Conservation (phyloP, 2,329 filamentous ascomycete genomes). For the Trichoderma arundinaceum region DNA sequence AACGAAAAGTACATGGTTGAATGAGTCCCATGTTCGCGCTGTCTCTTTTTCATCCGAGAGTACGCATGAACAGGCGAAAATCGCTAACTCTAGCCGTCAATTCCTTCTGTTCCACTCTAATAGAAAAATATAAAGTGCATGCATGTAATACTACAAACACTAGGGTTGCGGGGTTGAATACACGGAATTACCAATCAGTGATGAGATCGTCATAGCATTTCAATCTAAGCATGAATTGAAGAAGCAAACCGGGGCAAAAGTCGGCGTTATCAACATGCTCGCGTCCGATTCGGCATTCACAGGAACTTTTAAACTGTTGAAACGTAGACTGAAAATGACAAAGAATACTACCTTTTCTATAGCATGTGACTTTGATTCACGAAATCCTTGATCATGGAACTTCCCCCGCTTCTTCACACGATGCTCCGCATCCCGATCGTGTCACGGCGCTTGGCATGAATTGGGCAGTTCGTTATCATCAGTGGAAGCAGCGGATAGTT, state of each 20-base stretch:
- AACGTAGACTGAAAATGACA: background rate
- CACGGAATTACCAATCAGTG: background rate
- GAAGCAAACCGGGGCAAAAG: background rate
- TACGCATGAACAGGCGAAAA: background rate
- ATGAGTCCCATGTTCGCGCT: background rate
- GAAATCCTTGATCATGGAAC: background rate
- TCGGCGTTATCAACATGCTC: background rate
- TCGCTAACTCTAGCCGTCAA: background rate
- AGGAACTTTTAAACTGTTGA: background rate
- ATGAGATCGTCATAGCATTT: constrained; percentile 2
- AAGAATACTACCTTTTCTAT: constrained; percentile 5
- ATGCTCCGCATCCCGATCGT: constrained; percentile 14
- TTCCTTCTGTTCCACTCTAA: background rate
- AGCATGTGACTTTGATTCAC: background rate
- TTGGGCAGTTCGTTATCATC: constrained; percentile 16
- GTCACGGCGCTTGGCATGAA: constrained; percentile 27
- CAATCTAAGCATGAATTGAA: background rate
- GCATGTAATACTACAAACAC: background rate
- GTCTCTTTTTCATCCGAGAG: background rate
- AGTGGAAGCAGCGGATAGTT: constrained; percentile 14
- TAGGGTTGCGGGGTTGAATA: constrained; percentile 3
- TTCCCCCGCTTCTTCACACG: constrained; percentile 18
- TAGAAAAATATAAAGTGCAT: background rate
- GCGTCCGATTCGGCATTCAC: background rate
- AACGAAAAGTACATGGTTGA: background rate